These are phyloP conservation scores for Populus tomentosa DNA, from an alignment of 441 rosid genomes.

Conservation along the genomic window DNA sequence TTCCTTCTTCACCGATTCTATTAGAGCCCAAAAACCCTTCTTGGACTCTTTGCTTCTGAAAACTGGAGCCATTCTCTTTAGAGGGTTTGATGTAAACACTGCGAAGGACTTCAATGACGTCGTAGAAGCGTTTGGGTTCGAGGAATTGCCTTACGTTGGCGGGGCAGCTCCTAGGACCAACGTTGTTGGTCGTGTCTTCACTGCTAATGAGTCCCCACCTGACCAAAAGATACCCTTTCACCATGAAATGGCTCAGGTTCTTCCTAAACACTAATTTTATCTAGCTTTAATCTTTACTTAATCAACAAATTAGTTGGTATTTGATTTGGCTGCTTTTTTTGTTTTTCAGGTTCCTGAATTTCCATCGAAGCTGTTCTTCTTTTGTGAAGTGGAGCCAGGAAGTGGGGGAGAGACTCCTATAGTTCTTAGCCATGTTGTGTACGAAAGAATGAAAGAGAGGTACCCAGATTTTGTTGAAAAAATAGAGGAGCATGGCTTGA, in stretches of 20 bases:
- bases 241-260: conserved; percentile 93
- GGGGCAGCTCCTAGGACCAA: conserved; percentile 84
- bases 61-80: conserved; percentile 65
- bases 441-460: conserved; percentile 64
- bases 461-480: conserved; percentile 61
- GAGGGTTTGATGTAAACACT: conserved; percentile 55
- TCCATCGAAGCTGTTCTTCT: conserved; percentile 85
- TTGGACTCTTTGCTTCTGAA: conserved; percentile 58
- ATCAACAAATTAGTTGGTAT: background rate
- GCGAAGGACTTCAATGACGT: conserved; percentile 75
- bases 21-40: conserved; percentile 42
- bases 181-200: conserved; percentile 81
- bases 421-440: conserved; percentile 74
- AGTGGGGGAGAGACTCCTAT: conserved; percentile 95
- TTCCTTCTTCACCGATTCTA: conserved; percentile 26
- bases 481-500: conserved; percentile 64
- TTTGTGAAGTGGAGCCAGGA: conserved; percentile 77
- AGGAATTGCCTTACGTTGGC: conserved; percentile 88
- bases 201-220: conserved; percentile 92
- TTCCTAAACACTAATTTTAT: background rate
- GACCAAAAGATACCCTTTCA: conserved; percentile 85
- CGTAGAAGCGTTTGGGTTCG: conserved; percentile 77
- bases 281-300: background rate
- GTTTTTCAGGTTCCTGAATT: conserved; percentile 66
- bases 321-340: background rate